Base-by-base conservation (phyloP, 305 asterid genomes). In the Solanum aculeatissimum region DNA sequence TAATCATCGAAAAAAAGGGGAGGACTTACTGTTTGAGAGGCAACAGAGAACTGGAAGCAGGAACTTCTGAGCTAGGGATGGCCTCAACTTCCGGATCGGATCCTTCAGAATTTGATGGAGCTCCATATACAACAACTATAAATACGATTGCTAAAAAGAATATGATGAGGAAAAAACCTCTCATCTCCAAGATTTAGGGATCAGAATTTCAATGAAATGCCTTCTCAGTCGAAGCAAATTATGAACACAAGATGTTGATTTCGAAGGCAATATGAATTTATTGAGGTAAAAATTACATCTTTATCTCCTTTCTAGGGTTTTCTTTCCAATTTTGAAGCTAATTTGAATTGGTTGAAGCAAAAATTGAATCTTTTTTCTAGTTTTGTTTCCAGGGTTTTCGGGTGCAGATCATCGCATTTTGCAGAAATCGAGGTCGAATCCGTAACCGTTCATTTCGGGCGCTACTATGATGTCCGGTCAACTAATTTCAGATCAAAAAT, bases 21-120 rank as follows among this genome's bases (percentile, higher is more conserved):
- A 35, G 9, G 21, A 86, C 97, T 93, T 85, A 94, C 98, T 90
- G 77, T 53, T 91, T 89, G 85, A 88, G 51, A 9, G 92, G 88
- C 90, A 90, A 65, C 5, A 90, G 93, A 80, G 84, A 84, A 79
- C 82, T 81, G 21, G 77, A 11, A 38, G 88, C 29, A 13, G 84
- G 75, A 27, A 68, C 21, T 10, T 81, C 85, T 35, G 92, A 35
- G 82, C 77, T 85, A 65, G 78, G 70, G 25, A 49, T 9, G 62
- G 43, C 32, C 35, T 15, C 90, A 78, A 79, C 85, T n/a, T 90
- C 93, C 62, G 83, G 88, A 45, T 91, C 91, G 79, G 92, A 80
- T 81, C 84, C 65, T n/a, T 84, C 82, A 35, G 94, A 81, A 87
- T 78, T 85, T 2, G 92, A 82, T 60, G 86, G 80, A 90, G 85